Percentiles rank a stretch among this genome's conserved stretches.
These are phyloP conservation scores for Aspergillus niger DNA, from an alignment of 2,329 filamentous ascomycete genomes.

Conservation along the genomic window DNA sequence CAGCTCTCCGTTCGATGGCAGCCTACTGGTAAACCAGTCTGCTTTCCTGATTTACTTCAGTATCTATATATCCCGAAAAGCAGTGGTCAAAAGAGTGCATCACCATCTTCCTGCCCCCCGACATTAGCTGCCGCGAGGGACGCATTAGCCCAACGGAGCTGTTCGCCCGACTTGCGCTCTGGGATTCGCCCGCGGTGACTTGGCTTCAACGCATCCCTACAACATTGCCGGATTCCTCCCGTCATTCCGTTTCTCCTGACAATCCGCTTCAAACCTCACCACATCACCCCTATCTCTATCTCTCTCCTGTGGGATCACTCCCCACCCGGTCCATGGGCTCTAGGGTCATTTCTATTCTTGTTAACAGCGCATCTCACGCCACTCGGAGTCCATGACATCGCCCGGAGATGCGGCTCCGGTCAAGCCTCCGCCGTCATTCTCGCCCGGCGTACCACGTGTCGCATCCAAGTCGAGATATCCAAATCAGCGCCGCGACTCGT, in stretches of 20 bases:
- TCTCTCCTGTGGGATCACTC: not conserved
- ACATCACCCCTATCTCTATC: not conserved
- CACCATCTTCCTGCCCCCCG: not conserved
- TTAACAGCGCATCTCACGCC: conserved; percentile 25
- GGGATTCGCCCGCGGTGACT: conserved; percentile 21
- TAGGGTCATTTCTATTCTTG: conserved; percentile 23
- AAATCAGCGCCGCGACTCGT: conserved; percentile 53
- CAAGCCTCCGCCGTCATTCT: conserved; percentile 70
- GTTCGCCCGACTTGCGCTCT: conserved; percentile 14
- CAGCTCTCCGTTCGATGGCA: not conserved
- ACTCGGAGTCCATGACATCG: conserved; percentile 65
- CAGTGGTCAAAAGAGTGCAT: not conserved
- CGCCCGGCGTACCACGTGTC: conserved; percentile 63
- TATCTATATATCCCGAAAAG: not conserved
- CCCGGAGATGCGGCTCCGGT: conserved; percentile 64
- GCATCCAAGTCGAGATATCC: conserved; percentile 62
- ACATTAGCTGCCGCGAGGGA: not conserved
- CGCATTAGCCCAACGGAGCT: not conserved
- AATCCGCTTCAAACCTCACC: not conserved
- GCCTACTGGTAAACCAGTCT: not conserved
- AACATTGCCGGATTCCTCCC: not conserved
- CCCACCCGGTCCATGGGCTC: conserved; percentile 33
- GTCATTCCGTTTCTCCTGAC: not conserved
- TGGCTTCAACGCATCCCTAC: conserved; percentile 12
- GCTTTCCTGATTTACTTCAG: not conserved